These are phyloP conservation scores for Anthostomella pinea DNA, from an alignment of 2,329 filamentous ascomycete genomes.

Conservation along the genomic window DNA sequence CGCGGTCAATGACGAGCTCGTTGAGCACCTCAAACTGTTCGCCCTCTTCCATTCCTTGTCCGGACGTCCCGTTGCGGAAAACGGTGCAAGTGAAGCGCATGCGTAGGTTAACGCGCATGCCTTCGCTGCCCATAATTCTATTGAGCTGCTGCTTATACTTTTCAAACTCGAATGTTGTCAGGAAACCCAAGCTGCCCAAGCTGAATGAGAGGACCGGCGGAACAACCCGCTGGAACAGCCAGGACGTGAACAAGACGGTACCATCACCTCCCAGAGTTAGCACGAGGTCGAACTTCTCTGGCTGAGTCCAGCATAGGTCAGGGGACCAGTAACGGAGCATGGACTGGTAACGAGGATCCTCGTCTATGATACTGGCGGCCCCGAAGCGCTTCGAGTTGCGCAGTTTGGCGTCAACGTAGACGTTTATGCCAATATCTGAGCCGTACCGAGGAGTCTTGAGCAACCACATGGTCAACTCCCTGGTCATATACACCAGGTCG, in stretches of 20 bases:
- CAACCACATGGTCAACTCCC: conserved; percentile 84
- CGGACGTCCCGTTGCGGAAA: conserved; percentile 65
- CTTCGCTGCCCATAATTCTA: conserved; percentile 86
- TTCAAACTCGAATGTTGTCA: conserved; percentile 85
- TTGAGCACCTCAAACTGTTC: conserved; percentile 98
- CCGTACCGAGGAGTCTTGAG: conserved; percentile 87
- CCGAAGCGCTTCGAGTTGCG: conserved; percentile 86
- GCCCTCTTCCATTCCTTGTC: conserved; percentile 73
- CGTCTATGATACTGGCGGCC: conserved; percentile 65
- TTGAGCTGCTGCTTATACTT: conserved; percentile 84
- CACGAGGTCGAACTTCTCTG: conserved; percentile 94
- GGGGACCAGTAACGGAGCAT: conserved; percentile 97
- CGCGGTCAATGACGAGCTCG: conserved; percentile 96
- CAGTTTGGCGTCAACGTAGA: conserved; percentile 97
- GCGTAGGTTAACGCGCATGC: conserved; percentile 95
- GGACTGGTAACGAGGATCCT: conserved; percentile 71
- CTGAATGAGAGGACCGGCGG: conserved; percentile 83
- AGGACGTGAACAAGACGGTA: conserved; percentile 83
- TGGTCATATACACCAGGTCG: conserved; percentile 81
- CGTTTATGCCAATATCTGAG: conserved; percentile 85
- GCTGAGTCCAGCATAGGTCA: conserved; percentile 88
- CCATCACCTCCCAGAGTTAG: conserved; percentile 83
- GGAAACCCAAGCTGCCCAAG: conserved; percentile 80
- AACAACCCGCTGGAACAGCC: conserved; percentile 88
- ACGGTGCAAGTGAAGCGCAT: conserved; percentile 99